These are phyloP conservation scores for Torulaspora indica DNA, from an alignment of 805 yeast species.

Conservation along the genomic window DNA sequence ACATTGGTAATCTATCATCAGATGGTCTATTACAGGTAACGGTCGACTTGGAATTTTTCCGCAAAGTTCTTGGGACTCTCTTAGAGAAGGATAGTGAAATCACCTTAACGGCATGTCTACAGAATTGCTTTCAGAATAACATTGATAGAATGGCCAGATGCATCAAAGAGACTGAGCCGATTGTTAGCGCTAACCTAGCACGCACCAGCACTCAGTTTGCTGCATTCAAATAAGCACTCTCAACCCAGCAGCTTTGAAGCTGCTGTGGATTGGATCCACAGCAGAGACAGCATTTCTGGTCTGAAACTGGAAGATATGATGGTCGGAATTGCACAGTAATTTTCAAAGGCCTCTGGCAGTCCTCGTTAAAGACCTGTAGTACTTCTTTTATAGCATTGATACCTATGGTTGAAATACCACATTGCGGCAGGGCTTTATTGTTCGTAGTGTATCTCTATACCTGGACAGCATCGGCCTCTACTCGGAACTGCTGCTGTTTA, in stretches of 20 bases:
- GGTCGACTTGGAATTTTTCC: constrained; percentile 52
- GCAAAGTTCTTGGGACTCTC: constrained; percentile 29
- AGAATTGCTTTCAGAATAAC: constrained; percentile 34
- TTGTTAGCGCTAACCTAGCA: constrained; percentile 29
- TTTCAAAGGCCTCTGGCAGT: background rate
- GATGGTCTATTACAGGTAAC: constrained; percentile 49
- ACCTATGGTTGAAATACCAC: background rate
- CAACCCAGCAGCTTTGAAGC: too few species aligned
- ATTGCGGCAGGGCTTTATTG: background rate
- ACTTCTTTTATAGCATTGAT: background rate
- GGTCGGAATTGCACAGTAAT: too few species aligned
- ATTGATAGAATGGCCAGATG: constrained; percentile 24
- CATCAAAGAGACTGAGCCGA: constrained; percentile 30
- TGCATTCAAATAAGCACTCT: constrained; percentile 24
- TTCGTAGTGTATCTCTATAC: too few species aligned
- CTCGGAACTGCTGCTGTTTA: constrained; percentile 3
- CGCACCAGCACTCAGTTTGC: constrained; percentile 35
- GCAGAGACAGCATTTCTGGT: too few species aligned
- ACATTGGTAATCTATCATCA: constrained; percentile 42
- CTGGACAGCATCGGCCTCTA: too few species aligned
- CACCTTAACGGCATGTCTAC: constrained; percentile 31
- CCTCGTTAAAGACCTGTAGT: background rate
- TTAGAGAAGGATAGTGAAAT: constrained; percentile 33
- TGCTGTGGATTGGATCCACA: too few species aligned
- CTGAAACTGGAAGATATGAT: too few species aligned